Base-by-base conservation (phyloP, 306 rosid genomes). In the Ochetophila trinervis region DNA sequence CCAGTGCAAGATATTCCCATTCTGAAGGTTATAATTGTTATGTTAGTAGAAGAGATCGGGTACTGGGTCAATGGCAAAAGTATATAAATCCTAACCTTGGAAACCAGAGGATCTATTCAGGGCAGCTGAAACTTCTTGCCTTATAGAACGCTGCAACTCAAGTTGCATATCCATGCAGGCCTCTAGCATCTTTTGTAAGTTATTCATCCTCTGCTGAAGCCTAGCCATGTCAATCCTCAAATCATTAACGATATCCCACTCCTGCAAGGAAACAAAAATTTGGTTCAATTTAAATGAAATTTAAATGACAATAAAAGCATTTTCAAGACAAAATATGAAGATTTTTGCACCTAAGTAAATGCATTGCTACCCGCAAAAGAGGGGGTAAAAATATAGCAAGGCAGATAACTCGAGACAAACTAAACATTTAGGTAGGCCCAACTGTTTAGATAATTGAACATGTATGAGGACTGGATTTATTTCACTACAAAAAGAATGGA, bases 111-210 rank as follows among this genome's bases (percentile, higher is more conserved):
- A 74, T 62, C 95, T 88, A 69, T 94, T 94, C 27, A 94, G 76
- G 68, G 99, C 99, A 62, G 91, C 93, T 67, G 99, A 90, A 60
- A 94, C 99, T 80, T 94, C 99, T 75, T 94, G 96, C 69, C 87
- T 83, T 45, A 90, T 90, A 19, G 97, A 90, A 79, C 95, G 97
- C 70, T 94, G 99, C 87, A 94, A 67, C 85, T 94, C 99, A 18
- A 90, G 91, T 70, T 94, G 99, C 99, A 94, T 94, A 79, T 94
- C 99, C 99, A 94, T 90, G 73, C 99, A 94, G 60, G 99, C 80
- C 81, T 86, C 97, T 69, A 94, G 69, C 96, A 90, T 94, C 65
- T 90, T 86, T 71, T 90, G 97, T 82, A 94, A 84, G 68, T 86
- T 88, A 73, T 85, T 86, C 99, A 94, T 90, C 83, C 91, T 88